Evolutionary conservation across 345 rosid genomes (phyloP).

Genomic region (Salix arbutifolia): DNA sequence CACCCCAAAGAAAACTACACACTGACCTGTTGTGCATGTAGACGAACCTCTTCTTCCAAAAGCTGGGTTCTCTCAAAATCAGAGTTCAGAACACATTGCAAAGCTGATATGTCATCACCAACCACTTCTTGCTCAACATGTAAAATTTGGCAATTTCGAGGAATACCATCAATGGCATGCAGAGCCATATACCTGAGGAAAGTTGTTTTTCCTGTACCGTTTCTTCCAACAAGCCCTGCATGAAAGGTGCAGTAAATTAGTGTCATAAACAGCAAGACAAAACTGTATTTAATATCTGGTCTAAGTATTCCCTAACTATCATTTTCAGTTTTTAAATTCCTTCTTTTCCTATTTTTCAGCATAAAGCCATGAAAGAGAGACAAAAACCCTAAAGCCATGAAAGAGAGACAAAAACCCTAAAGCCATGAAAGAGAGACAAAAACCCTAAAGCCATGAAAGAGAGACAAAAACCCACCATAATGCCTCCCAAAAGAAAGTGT

Average conservation of each 20-base stretch:
- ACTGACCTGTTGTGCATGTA: slow-evolving; percentile 69
- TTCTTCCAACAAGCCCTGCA: slow-evolving; percentile 95
- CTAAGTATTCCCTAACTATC: not conserved
- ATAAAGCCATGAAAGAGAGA: slow-evolving; percentile 1
- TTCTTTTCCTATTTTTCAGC: not conserved
- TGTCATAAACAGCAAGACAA: not conserved
- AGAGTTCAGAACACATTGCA: slow-evolving; percentile 90
- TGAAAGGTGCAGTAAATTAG: slow-evolving; percentile 1
- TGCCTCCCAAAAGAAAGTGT: slow-evolving; percentile 95
- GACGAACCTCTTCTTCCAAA: slow-evolving; percentile 67
- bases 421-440: too few relatives aligned
- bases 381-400: slow-evolving; percentile 35
- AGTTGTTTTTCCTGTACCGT: slow-evolving; percentile 98
- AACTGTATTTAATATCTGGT: too few relatives aligned
- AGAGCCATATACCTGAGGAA: slow-evolving; percentile 94
- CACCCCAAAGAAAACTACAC: not conserved
- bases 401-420: slow-evolving; percentile 26
- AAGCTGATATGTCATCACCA: slow-evolving; percentile 83
- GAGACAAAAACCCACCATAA: slow-evolving; percentile 60
- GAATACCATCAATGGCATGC: slow-evolving; percentile 98
- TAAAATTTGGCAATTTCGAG: slow-evolving; percentile 87
- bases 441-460: not conserved
- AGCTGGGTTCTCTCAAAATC: slow-evolving; percentile 87
- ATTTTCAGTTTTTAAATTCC: not conserved
- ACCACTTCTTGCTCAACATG: slow-evolving; percentile 98